Conservation (phyloP, 305 asterid genomes). For the Euphrasia arctica region DNA sequence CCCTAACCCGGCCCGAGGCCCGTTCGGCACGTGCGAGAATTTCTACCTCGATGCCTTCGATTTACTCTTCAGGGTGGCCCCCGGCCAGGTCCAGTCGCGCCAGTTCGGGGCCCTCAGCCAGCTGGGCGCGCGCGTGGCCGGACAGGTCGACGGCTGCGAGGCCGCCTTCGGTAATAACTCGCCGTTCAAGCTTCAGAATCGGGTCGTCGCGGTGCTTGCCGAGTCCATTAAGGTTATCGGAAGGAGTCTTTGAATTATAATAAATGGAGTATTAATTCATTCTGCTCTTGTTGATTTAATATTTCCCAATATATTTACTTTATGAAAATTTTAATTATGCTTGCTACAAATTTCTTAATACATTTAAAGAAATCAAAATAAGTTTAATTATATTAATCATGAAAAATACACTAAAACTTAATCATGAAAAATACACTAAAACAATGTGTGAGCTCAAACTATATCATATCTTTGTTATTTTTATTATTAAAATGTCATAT, state of each 20-base stretch:
- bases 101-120: constrained; percentile 1
- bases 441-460: too few relatives aligned
- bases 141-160: constrained; percentile 18
- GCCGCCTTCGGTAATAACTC: constrained; percentile 5
- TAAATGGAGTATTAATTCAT: too few relatives aligned
- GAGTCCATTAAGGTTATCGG: constrained; percentile 27
- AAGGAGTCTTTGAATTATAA: neutral
- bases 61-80: constrained; percentile 4
- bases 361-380: too few relatives aligned
- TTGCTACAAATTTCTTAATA: too few relatives aligned
- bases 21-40: constrained; percentile 11
- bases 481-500: too few relatives aligned
- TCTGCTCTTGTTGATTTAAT: too few relatives aligned
- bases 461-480: too few relatives aligned
- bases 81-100: constrained; percentile 5
- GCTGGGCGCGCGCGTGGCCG: constrained; percentile 13
- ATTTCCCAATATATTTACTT: too few relatives aligned
- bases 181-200: constrained; percentile 9
- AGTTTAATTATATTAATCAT: too few relatives aligned
- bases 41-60: constrained; percentile 13
- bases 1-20: neutral
- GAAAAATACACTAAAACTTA: too few relatives aligned
- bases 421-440: too few relatives aligned
- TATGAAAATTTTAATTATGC: too few relatives aligned
- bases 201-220: constrained; percentile 19